Base-by-base conservation (phyloP, 306 rosid genomes). In the Rubus parviflorus region DNA sequence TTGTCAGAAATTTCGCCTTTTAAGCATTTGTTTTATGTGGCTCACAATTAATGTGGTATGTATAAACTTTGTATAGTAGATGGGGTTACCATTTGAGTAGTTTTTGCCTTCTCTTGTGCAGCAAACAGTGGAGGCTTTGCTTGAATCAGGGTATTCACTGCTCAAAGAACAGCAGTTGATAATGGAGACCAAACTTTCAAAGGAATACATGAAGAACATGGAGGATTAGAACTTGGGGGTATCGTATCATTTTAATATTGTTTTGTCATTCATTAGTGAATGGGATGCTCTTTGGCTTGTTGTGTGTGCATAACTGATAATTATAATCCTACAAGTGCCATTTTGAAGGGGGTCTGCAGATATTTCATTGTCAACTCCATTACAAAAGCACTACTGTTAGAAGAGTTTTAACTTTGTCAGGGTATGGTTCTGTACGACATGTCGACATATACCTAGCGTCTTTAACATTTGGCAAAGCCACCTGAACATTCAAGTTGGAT, bases 181-280 rank as follows among this genome's bases (percentile, higher is more conserved):
- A 83, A 90, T 85, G 97, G 97, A 90, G 87, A 88, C 86, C 68
- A 92, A 90, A 81, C 97, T 92, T 78, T 94, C 97, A 53, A 94
- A 92, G 90, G 98, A 89, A 83, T 94, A 94, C 87, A 89, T 92
- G 98, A 94, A 94, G 89, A 92, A 94, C 87, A 82, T 92, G 47
- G 92, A 76, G 61, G 94, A 89, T 81, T 89, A 84, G 83, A 75
- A 74, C 51, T 72, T 77, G 68, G 67, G 67, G 71, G 37, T 64
- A 72, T 71, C 69, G 17, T 71, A 68, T 58, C 60, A 73, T 47
- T 73, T 47, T 5, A 1, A 19, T 46, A 23, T 20, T 65, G 58
- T 30, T 25, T 56, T 14, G 48, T 73, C 30, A 16, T 20, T 62
- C 76, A 73, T 42, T 2, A 47, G 43, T 49, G 58, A 48, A 52